Conservation (phyloP, 1,284 basidiomycete species). For the Entoloma clypeatum region DNA sequence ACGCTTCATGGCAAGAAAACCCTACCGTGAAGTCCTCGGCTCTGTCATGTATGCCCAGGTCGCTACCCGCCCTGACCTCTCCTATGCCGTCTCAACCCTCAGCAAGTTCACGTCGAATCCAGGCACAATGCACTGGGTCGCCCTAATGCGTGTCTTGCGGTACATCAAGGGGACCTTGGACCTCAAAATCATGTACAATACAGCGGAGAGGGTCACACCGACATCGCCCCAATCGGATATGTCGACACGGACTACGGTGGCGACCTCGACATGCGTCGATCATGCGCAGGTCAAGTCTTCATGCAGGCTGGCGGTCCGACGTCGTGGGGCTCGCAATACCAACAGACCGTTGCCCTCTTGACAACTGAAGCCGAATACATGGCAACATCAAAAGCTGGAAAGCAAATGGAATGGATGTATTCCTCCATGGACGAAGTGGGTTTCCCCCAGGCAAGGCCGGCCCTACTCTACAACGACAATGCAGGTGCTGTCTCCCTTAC, state of each 20-base stretch:
- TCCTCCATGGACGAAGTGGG: constrained; percentile 26
- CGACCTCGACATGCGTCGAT: constrained; percentile 22
- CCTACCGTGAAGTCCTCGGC: constrained; percentile 23
- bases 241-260: constrained; percentile 34
- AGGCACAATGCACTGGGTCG: constrained; percentile 25
- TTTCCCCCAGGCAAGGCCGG: constrained; percentile 16
- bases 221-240: constrained; percentile 28
- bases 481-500: constrained; percentile 31
- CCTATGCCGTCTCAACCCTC: too few relatives aligned
- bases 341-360: too few relatives aligned
- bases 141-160: constrained; percentile 28
- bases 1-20: constrained; percentile 22
- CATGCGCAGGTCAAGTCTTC: constrained; percentile 28
- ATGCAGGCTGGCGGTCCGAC: too few relatives aligned
- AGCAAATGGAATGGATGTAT: constrained; percentile 31
- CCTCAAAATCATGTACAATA: constrained; percentile 22
- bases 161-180: too few relatives aligned
- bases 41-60: too few relatives aligned
- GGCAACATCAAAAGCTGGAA: constrained; percentile 20
- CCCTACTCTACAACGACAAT: constrained; percentile 34
- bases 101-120: constrained; percentile 24
- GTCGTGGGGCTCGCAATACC: too few relatives aligned
- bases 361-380: too few relatives aligned
- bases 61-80: too few relatives aligned
- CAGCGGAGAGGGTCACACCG: constrained; percentile 8